Evolutionary conservation across 208 protist genomes (phyloP), one percentile per base, ranked within the genome.

Genomic region (Acanthamoeba quina): DNA sequence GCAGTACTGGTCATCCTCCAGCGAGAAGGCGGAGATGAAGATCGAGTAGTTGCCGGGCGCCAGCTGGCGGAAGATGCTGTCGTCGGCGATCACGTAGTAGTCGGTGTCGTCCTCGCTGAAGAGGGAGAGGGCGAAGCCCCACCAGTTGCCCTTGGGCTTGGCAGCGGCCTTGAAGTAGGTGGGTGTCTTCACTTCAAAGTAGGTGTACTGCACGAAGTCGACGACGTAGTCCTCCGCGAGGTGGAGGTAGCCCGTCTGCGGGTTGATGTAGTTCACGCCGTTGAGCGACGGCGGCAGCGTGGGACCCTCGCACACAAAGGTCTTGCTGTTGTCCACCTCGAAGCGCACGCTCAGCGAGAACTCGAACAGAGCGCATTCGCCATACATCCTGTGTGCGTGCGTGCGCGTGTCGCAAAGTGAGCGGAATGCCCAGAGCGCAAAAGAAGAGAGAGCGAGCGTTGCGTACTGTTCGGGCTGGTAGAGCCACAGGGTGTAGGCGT

Each of bases 291-390:
- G 41, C 10, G 90, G 90, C 34, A 94, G 60, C 74, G 17, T 37
- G 70, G 90, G 31, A 17, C 70, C 90, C 52, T 78, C 54, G 68
- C 70, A 78, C 21, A 19, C 34, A 37, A 83, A 78, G 68, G 21
- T 83, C 72, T 13, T 17, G 49, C 44, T 52, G 44, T 80, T 70
- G 7, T 94, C 90, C 19, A 26, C 19, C 70, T 72, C 90, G 60
- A 94, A 94, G n/a, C 54, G 49, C 68, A 94, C 90, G 56, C 49
- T 70, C 52, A 94, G 58, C 56, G 90, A 94, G 52, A 94, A 94
- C 70, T 94, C 90, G 41, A 85, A 94, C 37, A 85, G 68, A 1
- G 90, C 34, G 54, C 90, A 94, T 13, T 94, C 74, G 19, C 86
- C 86, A 31, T 72, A 92, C 21, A 90, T 90, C 52, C 70, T 78